These are phyloP conservation scores for Backusella tuberculispora DNA, from an alignment of 192 early-diverging fungal species.

Conservation along the genomic window DNA sequence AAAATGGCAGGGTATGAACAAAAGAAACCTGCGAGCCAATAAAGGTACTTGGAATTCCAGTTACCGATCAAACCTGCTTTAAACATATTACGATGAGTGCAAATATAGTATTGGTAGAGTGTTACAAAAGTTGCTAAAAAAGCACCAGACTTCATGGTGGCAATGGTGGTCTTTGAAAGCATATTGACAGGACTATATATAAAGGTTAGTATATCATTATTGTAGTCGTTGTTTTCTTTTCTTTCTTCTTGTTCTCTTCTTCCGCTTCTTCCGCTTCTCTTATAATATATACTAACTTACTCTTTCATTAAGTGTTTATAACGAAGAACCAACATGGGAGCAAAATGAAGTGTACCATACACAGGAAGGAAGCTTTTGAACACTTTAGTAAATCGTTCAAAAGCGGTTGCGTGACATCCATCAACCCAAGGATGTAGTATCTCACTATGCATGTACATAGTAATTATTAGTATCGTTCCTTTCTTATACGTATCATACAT, in stretches of 20 bases:
- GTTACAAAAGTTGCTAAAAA: slow-evolving; percentile 70
- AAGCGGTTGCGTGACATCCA: slow-evolving; percentile 46
- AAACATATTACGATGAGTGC: slow-evolving; percentile 64
- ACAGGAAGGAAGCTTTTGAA: slow-evolving; percentile 60
- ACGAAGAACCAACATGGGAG: slow-evolving; percentile 71
- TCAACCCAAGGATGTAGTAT: slow-evolving; percentile 58
- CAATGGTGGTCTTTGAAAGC: slow-evolving; percentile 48
- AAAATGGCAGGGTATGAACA: slow-evolving; percentile 64
- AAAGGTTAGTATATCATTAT: slow-evolving; percentile 1
- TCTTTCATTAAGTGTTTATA: slow-evolving; percentile 56
- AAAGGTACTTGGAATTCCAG: slow-evolving; percentile 60
- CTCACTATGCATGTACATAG: slow-evolving; percentile 40
- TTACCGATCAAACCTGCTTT: slow-evolving; percentile 37
- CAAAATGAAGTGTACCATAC: slow-evolving; percentile 75
- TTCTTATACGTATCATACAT: neutral
- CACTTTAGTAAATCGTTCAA: slow-evolving; percentile 55
- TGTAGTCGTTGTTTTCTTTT: too few species aligned
- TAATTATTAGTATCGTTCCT: neutral
- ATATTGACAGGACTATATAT: slow-evolving; percentile 52
- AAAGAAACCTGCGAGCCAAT: slow-evolving; percentile 65
- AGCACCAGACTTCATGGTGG: slow-evolving; percentile 62
- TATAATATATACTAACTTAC: slow-evolving; percentile 44
- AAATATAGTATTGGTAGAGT: slow-evolving; percentile 72
- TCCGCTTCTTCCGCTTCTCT: neutral
- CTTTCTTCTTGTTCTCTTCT: too few species aligned